Base-by-base conservation (phyloP, 2,329 filamentous ascomycete genomes). In the Arthrocladium fulminans region DNA sequence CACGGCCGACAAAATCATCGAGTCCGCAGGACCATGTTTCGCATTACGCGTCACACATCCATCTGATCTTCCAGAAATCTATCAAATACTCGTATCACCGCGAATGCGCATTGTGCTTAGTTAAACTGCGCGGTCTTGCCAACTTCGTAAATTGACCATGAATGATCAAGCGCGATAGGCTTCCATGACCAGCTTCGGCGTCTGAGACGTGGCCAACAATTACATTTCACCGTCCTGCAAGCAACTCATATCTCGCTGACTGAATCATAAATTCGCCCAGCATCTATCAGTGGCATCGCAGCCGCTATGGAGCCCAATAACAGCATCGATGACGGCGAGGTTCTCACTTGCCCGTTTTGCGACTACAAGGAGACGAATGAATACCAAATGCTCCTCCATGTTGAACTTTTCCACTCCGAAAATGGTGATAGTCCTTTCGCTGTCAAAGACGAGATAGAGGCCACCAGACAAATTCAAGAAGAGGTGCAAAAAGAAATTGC, bases 391-490 rank as follows among this genome's bases (percentile, higher is more conserved):
- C 54, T 60, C 10, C 61, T 72, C 40, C 71, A 73, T 56, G 65
- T 73, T 41, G 69, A 71, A 41, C 60, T 63, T 35, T 65, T 63
- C 44, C 71, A 73, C 48, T 65, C 70, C 20, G 70, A 72, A 56
- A 57, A 59, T 48, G 63, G 57, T 4, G 51, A 54, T 29, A 44
- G 40, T 15, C 57, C 56, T 5, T 61, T 60, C 32, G 52, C 59
- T 43, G 51, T 54, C 34, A 52, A 52, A 34, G 57, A 58, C 25
- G 52, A 57, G 45, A 12, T 47, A 12, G 43, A 48, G 13, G 46
- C 42, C 30, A 23, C 37, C 10, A 30, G 37, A 23, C 38, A 41
- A 22, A 7, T 20, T 13, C 22, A 39, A 20, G 40, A 50, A 24
- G n/a, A 25, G 5, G 24, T 43, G 17, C 17, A 37, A 37, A 37